Conservation (phyloP, 1,284 basidiomycete species). For the Sutorius eximius region DNA sequence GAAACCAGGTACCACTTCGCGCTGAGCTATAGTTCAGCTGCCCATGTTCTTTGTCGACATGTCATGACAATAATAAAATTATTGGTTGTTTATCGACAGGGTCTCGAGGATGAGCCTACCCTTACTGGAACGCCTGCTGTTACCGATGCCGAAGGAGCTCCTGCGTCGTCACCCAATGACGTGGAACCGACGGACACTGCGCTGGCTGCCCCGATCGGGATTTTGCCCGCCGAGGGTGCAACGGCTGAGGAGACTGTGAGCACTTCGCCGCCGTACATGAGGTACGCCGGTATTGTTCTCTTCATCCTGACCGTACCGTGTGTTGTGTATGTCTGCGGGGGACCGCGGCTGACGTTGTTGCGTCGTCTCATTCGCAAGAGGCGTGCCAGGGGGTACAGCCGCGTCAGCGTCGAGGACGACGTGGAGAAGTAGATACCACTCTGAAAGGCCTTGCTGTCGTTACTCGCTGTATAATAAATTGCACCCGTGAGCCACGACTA, state of each 20-base stretch:
- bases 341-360: conserved; percentile 40
- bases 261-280: conserved; percentile 32
- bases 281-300: conserved; percentile 44
- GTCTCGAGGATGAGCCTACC: conserved; percentile 20
- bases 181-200: background rate
- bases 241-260: conserved; percentile 21
- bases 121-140: conserved; percentile 14
- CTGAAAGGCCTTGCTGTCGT: background rate
- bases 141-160: conserved; percentile 9
- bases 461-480: background rate
- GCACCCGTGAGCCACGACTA: no score
- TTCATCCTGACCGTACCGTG: conserved; percentile 47
- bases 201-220: background rate
- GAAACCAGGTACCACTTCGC: conserved; percentile 87
- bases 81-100: conserved; percentile 40
- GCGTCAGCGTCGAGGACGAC: conserved; percentile 47
- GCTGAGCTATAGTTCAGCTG: conserved; percentile 79
- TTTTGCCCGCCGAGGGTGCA: conserved; percentile 4
- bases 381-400: conserved; percentile 44
- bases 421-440: conserved; percentile 40
- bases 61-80: conserved; percentile 55
- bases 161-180: conserved; percentile 2
- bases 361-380: conserved; percentile 41
- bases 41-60: conserved; percentile 36
- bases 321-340: conserved; percentile 61